Evolutionary conservation across 768 basidiomycete species (phyloP).

Genomic region (Chiua virens): DNA sequence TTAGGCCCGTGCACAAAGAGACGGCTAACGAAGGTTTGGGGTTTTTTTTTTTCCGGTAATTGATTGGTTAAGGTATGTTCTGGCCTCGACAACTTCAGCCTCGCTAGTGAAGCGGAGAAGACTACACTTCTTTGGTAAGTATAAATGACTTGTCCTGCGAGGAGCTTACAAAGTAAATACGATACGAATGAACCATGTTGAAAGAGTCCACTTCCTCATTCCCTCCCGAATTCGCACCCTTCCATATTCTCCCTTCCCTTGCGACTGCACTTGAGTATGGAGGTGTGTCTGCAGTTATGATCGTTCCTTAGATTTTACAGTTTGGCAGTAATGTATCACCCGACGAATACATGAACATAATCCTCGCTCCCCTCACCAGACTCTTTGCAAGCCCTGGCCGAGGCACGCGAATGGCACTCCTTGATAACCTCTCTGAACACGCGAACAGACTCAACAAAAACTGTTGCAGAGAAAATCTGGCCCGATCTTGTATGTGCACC

Average conservation of each 20-base stretch:
- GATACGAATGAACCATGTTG: conserved; percentile 44
- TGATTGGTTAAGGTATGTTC: conserved; percentile 85
- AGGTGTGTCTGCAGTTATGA: conserved; percentile 69
- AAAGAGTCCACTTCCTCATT: conserved; percentile 80
- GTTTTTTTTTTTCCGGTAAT: conserved; percentile 76
- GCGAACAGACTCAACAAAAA: too few species aligned
- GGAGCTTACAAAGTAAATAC: too few species aligned
- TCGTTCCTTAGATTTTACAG: conserved; percentile 82
- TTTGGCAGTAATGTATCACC: conserved; percentile 71
- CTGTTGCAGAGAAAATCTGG: too few species aligned
- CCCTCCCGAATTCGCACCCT: too few species aligned
- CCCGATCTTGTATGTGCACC: conserved; percentile 71
- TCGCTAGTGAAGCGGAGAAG: conserved; percentile 87
- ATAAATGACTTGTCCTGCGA: too few species aligned
- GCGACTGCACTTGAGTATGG: conserved; percentile 76
- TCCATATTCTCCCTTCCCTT: conserved; percentile 87
- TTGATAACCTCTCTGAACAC: too few species aligned
- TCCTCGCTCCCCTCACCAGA: too few species aligned
- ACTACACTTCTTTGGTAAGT: conserved; percentile 62
- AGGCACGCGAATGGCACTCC: too few species aligned
- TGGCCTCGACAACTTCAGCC: too few species aligned
- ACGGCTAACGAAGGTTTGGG: conserved; percentile 56
- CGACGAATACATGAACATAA: conserved; percentile 64
- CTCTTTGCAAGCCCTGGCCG: too few species aligned
- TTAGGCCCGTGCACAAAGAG: conserved; percentile 50